phyloP scores from a whole-genome alignment of 225 moss, liverwort and hornwort species.

The Straminergon stramineum region DNA sequence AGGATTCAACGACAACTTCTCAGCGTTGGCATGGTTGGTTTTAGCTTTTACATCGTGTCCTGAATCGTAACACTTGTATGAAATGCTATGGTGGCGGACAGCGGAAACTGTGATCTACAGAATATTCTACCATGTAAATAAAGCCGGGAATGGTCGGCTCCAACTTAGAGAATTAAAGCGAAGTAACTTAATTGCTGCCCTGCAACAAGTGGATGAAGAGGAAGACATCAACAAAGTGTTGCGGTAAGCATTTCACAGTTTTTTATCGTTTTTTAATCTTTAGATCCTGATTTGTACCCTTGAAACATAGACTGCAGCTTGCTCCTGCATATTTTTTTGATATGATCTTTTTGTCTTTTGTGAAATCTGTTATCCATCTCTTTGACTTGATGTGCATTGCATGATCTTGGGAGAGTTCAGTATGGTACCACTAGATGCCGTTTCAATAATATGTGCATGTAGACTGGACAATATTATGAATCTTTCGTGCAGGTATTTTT shows the following conservation, averaged over 20 bases:
- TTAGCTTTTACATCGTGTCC: background rate
- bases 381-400: background rate
- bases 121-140: slow-evolving; percentile 99
- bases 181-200: slow-evolving; percentile 84
- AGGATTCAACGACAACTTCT: background rate
- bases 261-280: background rate
- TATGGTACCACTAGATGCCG: background rate
- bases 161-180: slow-evolving; percentile 97
- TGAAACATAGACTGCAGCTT: background rate
- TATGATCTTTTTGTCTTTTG: background rate
- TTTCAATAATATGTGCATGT: background rate
- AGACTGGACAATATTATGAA: background rate
- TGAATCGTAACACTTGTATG: background rate
- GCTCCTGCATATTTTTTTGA: background rate
- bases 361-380: background rate
- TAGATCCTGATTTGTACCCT: background rate
- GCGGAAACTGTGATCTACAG: slow-evolving; percentile 99
- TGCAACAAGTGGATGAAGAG: slow-evolving; percentile 99
- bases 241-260: slow-evolving; percentile 41
- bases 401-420: background rate
- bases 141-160: slow-evolving; percentile 87
- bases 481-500: slow-evolving; percentile 71
- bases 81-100: slow-evolving; percentile 31
- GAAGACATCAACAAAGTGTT: slow-evolving; percentile 99
- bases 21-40: background rate